Evolutionary conservation across 495 filamentous ascomycete genomes (phyloP), one percentile per base, ranked within the genome.

Genomic region (Chaetomium fimeti): DNA sequence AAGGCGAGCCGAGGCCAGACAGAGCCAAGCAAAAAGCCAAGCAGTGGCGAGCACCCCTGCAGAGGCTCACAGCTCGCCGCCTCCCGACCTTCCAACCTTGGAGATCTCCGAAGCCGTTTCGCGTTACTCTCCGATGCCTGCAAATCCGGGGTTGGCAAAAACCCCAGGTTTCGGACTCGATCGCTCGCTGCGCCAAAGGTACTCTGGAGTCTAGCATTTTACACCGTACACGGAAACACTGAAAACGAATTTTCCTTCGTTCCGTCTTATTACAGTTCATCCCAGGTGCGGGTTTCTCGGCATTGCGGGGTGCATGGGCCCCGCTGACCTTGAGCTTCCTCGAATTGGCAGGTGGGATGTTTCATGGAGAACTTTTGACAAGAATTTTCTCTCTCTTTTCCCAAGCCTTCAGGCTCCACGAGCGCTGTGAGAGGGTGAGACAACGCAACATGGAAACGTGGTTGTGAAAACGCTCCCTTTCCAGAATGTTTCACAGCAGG

Each of bases 281-380:
- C 43, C 24, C 24, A 7, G 15, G 16, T 28, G 45, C 45, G 45
- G 45, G 16, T 52, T 36, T 29, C 49, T 57, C 49, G 49, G 63
- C 25, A 57, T 25, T 66, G 64, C 58, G 64, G 64, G 64, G 64
- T 66, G 43, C 64, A 62, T 28, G 32, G 49, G 24, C 48, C 49
- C 29, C 29, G 24, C 53, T 53, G 8, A 16, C 5, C 15, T n/a
- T 15, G 24, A 58, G 38, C 40, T 29, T 66, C 32, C 59, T 61
- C 5, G 57, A 66, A 57, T 18, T 38, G 52, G 64, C 22, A 66
- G 53, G 64, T 57, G 52, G 59, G 55, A 62, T 62, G 20, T 52
- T 24, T 40, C n/a, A 58, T 61, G 42, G 15, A 29, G 38, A 22
- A 24, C 32, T n/a, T 25, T 32, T n/a, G 1, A n/a, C 13, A 3